These are phyloP conservation scores for Trichoderma harzianum DNA, from an alignment of 2,329 filamentous ascomycete genomes.

Conservation along the genomic window DNA sequence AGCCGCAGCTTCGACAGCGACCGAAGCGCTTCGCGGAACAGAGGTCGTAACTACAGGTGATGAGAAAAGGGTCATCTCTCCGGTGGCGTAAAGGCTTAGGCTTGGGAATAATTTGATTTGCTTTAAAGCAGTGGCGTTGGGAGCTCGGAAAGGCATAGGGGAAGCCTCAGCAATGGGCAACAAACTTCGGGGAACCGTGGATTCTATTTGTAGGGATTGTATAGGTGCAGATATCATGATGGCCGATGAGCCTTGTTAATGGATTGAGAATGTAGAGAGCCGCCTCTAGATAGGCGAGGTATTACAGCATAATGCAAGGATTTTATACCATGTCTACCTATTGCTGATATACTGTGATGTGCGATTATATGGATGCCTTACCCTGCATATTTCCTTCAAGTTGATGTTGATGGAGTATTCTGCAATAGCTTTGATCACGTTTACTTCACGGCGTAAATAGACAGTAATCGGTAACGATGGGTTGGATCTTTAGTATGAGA, in stretches of 20 bases:
- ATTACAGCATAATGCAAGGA: not conserved
- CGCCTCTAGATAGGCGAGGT: not conserved
- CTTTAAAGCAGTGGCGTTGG: conserved; percentile 5
- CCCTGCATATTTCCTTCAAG: not conserved
- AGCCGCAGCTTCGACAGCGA: conserved; percentile 47
- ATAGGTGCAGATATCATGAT: not conserved
- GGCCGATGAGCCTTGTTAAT: not conserved
- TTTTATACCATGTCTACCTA: not conserved
- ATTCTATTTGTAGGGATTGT: not conserved
- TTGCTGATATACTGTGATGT: not conserved
- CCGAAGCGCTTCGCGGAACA: conserved; percentile 39
- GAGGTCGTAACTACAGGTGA: conserved; percentile 35
- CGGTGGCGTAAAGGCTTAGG: not conserved
- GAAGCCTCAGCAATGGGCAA: not conserved
- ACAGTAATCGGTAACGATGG: not conserved
- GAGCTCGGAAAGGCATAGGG: not conserved
- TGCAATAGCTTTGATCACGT: not conserved
- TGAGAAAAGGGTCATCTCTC: not conserved
- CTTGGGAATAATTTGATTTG: not conserved
- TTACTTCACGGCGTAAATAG: accelerated
- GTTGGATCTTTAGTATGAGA: not conserved
- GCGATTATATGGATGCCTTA: not conserved
- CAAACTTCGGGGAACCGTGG: not conserved
- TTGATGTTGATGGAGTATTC: not conserved
- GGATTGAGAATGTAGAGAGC: not conserved